phyloP scores from a whole-genome alignment of 148 eudicot genomes.

The Salicornia ramosissima region DNA sequence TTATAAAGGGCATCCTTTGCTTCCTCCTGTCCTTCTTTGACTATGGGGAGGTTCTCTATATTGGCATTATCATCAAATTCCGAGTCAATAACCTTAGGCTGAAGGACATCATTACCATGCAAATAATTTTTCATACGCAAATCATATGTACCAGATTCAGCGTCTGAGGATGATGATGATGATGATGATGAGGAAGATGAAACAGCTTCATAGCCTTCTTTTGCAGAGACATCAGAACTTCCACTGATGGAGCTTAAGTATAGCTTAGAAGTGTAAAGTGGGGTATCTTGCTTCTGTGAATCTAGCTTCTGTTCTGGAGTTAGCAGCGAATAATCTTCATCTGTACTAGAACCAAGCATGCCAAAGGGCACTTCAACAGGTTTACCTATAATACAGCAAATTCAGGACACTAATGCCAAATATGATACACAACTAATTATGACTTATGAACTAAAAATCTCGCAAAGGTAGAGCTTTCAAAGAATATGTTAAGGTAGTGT shows the following conservation, averaged over 20 bases:
- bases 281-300: conserved; percentile 24
- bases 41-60: conserved; percentile 17
- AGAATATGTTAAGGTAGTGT: neutral
- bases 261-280: conserved; percentile 29
- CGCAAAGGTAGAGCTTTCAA: neutral
- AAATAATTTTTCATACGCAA: conserved; percentile 31
- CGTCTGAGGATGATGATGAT: conserved; percentile 57
- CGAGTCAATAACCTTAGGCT: conserved; percentile 17
- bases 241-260: conserved; percentile 42
- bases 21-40: conserved; percentile 20
- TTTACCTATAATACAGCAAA: conserved; percentile 17
- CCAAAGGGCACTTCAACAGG: conserved; percentile 31
- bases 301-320: conserved; percentile 51
- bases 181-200: conserved; percentile 37
- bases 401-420: neutral
- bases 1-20: conserved; percentile 28
- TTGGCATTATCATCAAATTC: conserved; percentile 17
- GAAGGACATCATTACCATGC: conserved; percentile 22
- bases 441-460: neutral
- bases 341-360: conserved; percentile 23
- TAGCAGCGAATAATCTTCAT: conserved; percentile 32
- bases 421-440: neutral
- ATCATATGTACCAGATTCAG: conserved; percentile 55
- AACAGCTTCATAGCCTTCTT: conserved; percentile 48
- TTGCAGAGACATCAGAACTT: conserved; percentile 45